Evolutionary conservation across 2,329 filamentous ascomycete species (phyloP).

Genomic region (Cercospora zeina): DNA sequence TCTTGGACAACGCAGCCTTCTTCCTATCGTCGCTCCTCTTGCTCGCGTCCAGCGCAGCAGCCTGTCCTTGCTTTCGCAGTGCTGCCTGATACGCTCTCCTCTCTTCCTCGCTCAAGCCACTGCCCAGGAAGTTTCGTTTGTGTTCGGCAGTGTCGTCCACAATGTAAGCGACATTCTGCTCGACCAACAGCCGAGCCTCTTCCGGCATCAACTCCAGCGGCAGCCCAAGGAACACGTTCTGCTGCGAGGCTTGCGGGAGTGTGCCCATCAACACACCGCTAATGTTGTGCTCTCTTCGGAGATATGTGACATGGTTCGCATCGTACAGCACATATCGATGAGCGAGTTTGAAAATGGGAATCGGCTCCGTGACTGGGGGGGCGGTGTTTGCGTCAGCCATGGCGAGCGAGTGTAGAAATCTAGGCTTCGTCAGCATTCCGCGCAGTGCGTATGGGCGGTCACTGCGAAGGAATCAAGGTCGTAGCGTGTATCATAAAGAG

Average conservation of each 20-base stretch:
- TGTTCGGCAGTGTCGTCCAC: slow-evolving; percentile 78
- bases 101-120: slow-evolving; percentile 55
- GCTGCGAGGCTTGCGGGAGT: slow-evolving; percentile 86
- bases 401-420: not conserved
- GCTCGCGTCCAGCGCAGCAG: slow-evolving; percentile 50
- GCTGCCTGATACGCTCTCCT: slow-evolving; percentile 62
- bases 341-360: slow-evolving; percentile 78
- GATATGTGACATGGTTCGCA: slow-evolving; percentile 71
- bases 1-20: slow-evolving; percentile 53
- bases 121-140: slow-evolving; percentile 57
- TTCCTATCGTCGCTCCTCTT: slow-evolving; percentile 54
- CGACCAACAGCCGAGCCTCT: slow-evolving; percentile 78
- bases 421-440: slow-evolving; percentile 6
- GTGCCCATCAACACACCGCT: slow-evolving; percentile 84
- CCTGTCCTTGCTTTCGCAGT: slow-evolving; percentile 57
- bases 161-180: slow-evolving; percentile 73
- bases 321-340: slow-evolving; percentile 89
- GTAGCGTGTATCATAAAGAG: slow-evolving; percentile 40
- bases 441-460: not conserved
- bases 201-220: slow-evolving; percentile 89
- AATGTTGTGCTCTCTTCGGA: slow-evolving; percentile 79
- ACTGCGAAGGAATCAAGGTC: not conserved
- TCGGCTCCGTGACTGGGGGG: slow-evolving; percentile 52
- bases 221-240: slow-evolving; percentile 88
- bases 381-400: slow-evolving; percentile 36